A percentile compares a stretch with the other conserved stretches of the same genome.
These are phyloP conservation scores for Pestalotiopsis sp. DNA, from an alignment of 2,329 filamentous ascomycete genomes.

Conservation along the genomic window DNA sequence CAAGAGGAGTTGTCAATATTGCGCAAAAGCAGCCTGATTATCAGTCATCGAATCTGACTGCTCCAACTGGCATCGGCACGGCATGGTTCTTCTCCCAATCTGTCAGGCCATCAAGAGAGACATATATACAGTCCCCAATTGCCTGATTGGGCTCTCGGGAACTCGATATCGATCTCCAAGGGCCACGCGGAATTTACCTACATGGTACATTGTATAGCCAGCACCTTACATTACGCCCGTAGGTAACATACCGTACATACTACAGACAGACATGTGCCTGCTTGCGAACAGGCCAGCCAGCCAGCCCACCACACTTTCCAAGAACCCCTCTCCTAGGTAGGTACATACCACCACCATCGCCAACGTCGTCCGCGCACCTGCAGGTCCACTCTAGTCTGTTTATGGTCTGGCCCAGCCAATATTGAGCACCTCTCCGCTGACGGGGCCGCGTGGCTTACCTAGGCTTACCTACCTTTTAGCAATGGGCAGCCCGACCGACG, in stretches of 20 bases:
- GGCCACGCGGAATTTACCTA: background rate
- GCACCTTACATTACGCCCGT: too few species aligned
- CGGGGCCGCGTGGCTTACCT: constrained; percentile 8
- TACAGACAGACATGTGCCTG: too few species aligned
- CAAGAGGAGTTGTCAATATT: background rate
- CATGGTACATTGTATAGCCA: background rate
- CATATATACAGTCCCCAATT: constrained; percentile 15
- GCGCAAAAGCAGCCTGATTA: background rate
- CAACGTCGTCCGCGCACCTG: constrained; percentile 1
- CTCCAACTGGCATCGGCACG: background rate
- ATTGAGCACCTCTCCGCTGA: background rate
- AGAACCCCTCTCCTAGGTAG: background rate
- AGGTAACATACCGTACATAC: too few species aligned
- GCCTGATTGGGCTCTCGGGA: constrained; percentile 14
- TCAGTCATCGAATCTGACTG: background rate
- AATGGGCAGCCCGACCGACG: background rate
- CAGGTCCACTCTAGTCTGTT: background rate
- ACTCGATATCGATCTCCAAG: constrained; percentile 16
- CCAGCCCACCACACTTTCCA: background rate
- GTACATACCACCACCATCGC: background rate
- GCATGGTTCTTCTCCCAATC: too few species aligned
- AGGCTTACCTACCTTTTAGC: background rate
- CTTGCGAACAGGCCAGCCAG: background rate
- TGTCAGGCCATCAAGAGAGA: background rate
- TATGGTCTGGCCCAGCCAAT: constrained; percentile 9